phyloP scores from a whole-genome alignment of 345 rosid genomes.

The Citrus mangshanensis region DNA sequence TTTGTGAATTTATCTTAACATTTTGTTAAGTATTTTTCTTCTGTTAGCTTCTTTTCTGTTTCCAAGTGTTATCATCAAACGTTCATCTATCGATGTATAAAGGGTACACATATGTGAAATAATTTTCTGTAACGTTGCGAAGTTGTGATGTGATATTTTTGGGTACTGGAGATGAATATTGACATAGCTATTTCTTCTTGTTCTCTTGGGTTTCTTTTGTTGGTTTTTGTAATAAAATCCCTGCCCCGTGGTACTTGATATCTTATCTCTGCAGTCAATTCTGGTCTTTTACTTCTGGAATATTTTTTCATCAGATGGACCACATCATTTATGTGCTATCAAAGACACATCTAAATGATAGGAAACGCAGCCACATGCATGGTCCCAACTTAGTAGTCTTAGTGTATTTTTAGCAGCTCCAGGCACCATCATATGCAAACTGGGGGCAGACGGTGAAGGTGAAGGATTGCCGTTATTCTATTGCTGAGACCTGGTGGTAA shows the following conservation, averaged over 20 bases:
- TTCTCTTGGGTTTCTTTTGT: neutral
- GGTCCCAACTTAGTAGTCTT: neutral
- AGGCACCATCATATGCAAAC: conserved; percentile 8
- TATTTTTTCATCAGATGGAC: neutral
- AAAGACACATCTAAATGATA: neutral
- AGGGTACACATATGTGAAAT: neutral
- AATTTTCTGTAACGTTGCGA: too few species aligned
- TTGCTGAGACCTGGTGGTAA: neutral
- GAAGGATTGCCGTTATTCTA: neutral
- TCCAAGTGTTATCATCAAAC: neutral
- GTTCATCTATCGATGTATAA: neutral
- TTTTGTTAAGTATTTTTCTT: neutral
- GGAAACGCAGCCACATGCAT: conserved; percentile 1
- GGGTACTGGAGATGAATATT: neutral
- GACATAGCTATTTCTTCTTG: too few species aligned
- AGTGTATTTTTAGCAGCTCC: neutral
- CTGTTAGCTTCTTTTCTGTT: neutral
- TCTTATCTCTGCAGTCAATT: neutral
- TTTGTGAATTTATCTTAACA: neutral
- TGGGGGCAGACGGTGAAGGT: neutral
- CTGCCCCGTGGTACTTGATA: neutral
- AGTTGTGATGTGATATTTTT: neutral
- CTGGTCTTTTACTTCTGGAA: neutral
- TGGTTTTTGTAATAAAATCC: too few species aligned
- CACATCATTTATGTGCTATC: neutral